phyloP scores from a whole-genome alignment of 176 grass and related monocot species.

The Metroxylon sagu region DNA sequence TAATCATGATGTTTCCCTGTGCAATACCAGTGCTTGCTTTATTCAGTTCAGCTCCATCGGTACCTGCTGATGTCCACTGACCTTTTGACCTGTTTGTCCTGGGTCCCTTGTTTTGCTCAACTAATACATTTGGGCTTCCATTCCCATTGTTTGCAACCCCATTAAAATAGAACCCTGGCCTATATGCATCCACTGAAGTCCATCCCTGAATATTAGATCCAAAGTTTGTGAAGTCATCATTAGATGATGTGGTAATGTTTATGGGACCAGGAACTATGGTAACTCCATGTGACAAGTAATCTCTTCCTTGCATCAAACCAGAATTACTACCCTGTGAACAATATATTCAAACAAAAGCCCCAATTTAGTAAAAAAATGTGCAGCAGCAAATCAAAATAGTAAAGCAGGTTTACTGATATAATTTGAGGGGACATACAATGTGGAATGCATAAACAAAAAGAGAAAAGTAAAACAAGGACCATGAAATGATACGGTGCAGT shows the following conservation, averaged over 20 bases:
- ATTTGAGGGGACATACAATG: too few relatives aligned
- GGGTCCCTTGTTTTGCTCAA: conserved; percentile 29
- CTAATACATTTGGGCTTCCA: conserved; percentile 14
- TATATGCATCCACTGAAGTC: conserved; percentile 40
- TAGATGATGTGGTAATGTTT: conserved; percentile 19
- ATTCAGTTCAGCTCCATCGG: conserved; percentile 33
- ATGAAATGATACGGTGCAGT: too few relatives aligned
- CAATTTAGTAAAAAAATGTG: too few relatives aligned
- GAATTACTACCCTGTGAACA: not conserved
- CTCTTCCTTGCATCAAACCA: conserved; percentile 16
- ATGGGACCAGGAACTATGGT: conserved; percentile 22
- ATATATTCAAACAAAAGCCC: too few relatives aligned
- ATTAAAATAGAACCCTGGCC: conserved; percentile 8
- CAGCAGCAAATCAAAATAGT: too few relatives aligned
- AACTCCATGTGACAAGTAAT: conserved; percentile 21
- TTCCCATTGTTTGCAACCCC: not conserved
- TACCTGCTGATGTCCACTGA: conserved; percentile 22
- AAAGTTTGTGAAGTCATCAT: conserved; percentile 20
- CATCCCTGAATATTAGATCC: conserved; percentile 6
- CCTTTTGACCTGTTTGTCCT: conserved; percentile 28
- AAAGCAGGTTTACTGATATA: too few relatives aligned
- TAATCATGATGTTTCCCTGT: conserved; percentile 53
- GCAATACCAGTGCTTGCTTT: conserved; percentile 23
- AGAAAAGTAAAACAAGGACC: too few relatives aligned
- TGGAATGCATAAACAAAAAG: too few relatives aligned